Evolutionary conservation across 1,139 yeast genomes (phyloP).

Genomic region (Blastobotrys arbuscula): DNA sequence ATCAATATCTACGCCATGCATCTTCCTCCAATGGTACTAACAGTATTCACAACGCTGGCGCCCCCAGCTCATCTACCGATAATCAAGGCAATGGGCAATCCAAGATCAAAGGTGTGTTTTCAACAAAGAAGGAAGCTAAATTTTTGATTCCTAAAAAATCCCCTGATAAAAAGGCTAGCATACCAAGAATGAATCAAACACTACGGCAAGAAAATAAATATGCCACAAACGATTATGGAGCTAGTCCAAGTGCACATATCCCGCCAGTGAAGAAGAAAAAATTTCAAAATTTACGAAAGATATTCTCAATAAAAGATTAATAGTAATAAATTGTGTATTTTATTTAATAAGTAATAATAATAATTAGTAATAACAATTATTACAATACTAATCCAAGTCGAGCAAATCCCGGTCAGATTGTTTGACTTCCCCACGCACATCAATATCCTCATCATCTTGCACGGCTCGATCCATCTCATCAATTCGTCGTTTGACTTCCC

Average conservation of each 20-base stretch:
- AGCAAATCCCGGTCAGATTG: constrained; percentile 38
- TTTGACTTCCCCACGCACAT: constrained; percentile 28
- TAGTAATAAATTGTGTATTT: not conserved
- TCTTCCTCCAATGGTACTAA: not conserved
- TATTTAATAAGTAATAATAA: constrained; percentile 1
- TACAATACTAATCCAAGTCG: constrained; percentile 21
- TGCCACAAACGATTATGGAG: constrained; percentile 1
- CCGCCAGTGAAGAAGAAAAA: constrained; percentile 25
- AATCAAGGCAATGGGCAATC: not conserved
- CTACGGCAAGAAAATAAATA: constrained; percentile 1
- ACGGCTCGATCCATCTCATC: constrained; percentile 44
- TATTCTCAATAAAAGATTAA: constrained; percentile 25
- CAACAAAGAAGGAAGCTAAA: constrained; percentile 29
- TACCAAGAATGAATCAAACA: not conserved
- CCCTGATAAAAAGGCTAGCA: not conserved
- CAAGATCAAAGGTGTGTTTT: constrained; percentile 26
- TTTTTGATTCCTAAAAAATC: constrained; percentile 21
- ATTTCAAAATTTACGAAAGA: constrained; percentile 27
- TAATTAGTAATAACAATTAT: not conserved
- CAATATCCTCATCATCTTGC: constrained; percentile 27
- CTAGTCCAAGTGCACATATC: constrained; percentile 10
- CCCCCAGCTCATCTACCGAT: not conserved
- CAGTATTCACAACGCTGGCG: not conserved
- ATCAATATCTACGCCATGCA: constrained; percentile 2
- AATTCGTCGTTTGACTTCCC: constrained; percentile 79